Base-by-base conservation (phyloP, 345 rosid genomes). In the Kandelia obovata region DNA sequence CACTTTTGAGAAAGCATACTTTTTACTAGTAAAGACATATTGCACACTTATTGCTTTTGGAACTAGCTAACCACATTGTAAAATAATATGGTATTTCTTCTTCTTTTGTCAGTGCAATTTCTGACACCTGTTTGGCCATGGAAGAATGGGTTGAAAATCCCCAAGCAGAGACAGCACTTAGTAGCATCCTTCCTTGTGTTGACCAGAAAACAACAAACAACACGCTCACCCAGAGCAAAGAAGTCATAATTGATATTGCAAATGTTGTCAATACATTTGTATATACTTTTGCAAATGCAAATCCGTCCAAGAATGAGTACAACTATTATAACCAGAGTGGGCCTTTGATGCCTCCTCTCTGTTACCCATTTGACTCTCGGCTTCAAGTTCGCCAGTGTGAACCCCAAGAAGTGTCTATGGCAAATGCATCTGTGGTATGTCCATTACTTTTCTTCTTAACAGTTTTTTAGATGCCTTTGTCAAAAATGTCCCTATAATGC, bases 41-140 rank as follows among this genome's bases (percentile, higher is more conserved):
- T 7, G 30, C 39, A 27, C 13, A 58, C 16, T 52, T 23, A 1
- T n/a, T 58, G 65, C 35, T 8, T 64, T 6, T 26, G 5, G 31
- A 30, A 28, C 10, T 25, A 62, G n/a, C 7, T 60, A 53, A 51
- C 66, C 30, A 32, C 21, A 9, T 1, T 59, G 63, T 5, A 60
- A 17, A 21, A 43, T 68, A 53, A 25, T 57, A 16, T 67, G 20
- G 13, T 19, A 17, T 39, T 20, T 66, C 68, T 58, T 66, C 27
- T 67, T 39, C 69, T 47, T 49, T 53, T 76, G 64, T 28, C 82
- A 95, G 98, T 78, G 88, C 91, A 66, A 88, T 88, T 53, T 71
- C 99, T 5, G 97, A 95, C 71, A 86, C 96, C 10, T 95, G 99
- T 68, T 62, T 87, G 80, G 97, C 96, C 62, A 92, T 95, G 99